Evolutionary conservation across 768 basidiomycete species (phyloP), one percentile per base, ranked within the genome.

Genomic region (Mycena olivaceomarginata): DNA sequence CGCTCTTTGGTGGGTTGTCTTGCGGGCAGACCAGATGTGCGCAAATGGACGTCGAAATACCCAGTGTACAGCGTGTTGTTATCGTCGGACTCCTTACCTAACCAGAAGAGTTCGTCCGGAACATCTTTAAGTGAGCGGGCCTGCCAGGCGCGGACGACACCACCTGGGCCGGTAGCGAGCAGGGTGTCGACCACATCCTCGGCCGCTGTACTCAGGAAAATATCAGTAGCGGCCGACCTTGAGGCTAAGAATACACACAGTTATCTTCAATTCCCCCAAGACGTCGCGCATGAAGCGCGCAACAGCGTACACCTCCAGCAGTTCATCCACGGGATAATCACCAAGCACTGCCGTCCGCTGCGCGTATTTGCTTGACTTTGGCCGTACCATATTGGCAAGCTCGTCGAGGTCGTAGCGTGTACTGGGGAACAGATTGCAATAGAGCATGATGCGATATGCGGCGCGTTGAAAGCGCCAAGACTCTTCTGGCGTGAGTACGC

Each of bases 381-480:
- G 6, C 22, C 12, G n/a, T 22, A 9, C 53, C 53, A 56, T 18
- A 59, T 16, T 15, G 10, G 13, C 31, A 15, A 31, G 31, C 22
- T 48, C 22, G 12, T 37, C 45, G 65, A 48, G 15, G 15, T 37
- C 15, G 5, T 69, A 53, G 10, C 10, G 20, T 5, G 5, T 37
- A 5, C 12, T 9, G 4, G 71, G 40, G 59, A 81, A 79, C 18
- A 72, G 25, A 5, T 60, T 67, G 57, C 76, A 71, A 51, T 77
- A 77, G 37, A 77, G 76, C 77, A 81, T 79, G 56, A 80, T 71
- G 12, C 80, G 77, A 72, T 81, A 80, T 13, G 78, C 48, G 1
- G 82, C 82, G n/a, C 79, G 75, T n/a, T 74, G 79, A 46, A 84
- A 84, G 45, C 79, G 78, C 70, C 70, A 74, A 3, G 83, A 84